Conservation (phyloP, 352 stramenopile species). For the Globisporangium barbulae region DNA sequence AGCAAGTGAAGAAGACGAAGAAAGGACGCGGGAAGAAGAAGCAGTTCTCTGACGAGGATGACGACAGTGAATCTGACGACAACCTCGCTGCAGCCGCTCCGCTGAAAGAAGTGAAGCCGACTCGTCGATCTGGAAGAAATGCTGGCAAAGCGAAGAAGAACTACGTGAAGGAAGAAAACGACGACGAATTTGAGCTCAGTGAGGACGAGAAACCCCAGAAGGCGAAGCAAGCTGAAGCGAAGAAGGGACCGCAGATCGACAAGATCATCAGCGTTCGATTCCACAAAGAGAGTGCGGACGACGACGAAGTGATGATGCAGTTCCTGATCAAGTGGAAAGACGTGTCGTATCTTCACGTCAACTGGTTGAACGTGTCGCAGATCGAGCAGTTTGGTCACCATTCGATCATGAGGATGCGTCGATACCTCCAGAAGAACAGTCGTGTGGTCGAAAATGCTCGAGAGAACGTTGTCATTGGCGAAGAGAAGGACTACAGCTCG, state of each 20-base stretch:
- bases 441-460: slow-evolving; percentile 71
- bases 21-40: slow-evolving; percentile 59
- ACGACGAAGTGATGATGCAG: slow-evolving; percentile 83
- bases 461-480: slow-evolving; percentile 67
- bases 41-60: slow-evolving; percentile 70
- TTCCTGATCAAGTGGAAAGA: slow-evolving; percentile 99
- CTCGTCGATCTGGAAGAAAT: slow-evolving; percentile 78
- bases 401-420: slow-evolving; percentile 78
- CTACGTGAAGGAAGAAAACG: slow-evolving; percentile 79
- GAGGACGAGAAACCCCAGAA: slow-evolving; percentile 74
- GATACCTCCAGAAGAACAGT: slow-evolving; percentile 87
- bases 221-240: slow-evolving; percentile 10
- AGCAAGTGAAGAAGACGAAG: slow-evolving; percentile 69
- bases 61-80: slow-evolving; percentile 67
- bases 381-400: slow-evolving; percentile 88
- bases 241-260: slow-evolving; percentile 89
- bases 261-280: slow-evolving; percentile 91
- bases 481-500: slow-evolving; percentile 73
- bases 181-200: slow-evolving; percentile 63
- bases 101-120: slow-evolving; percentile 50
- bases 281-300: slow-evolving; percentile 43
- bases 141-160: slow-evolving; percentile 79
- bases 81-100: slow-evolving; percentile 33
- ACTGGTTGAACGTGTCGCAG: slow-evolving; percentile 95
- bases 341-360: slow-evolving; percentile 96